phyloP scores from a whole-genome alignment of 176 grass and related monocot genomes.

The Eleusine indica region DNA sequence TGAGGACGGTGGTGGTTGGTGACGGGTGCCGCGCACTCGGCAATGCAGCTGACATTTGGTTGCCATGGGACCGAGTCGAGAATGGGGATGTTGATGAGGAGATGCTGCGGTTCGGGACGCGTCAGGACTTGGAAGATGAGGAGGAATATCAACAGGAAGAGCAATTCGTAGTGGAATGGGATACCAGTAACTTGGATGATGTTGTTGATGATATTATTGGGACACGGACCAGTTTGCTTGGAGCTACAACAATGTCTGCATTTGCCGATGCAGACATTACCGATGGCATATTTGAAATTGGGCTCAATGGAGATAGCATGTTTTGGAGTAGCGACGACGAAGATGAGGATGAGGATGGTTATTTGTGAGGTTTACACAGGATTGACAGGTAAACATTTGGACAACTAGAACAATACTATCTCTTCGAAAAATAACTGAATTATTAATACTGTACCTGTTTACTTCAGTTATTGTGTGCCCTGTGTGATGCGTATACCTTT shows the following conservation, averaged over 20 bases:
- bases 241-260: conserved; percentile 41
- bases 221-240: conserved; percentile 37
- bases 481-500: not conserved
- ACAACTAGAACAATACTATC: conserved; percentile 1
- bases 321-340: conserved; percentile 60
- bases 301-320: conserved; percentile 10
- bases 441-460: too few relatives aligned
- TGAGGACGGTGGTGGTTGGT: conserved; percentile 80
- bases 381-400: conserved; percentile 25
- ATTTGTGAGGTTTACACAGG: conserved; percentile 43
- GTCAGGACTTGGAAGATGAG: conserved; percentile 21
- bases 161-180: conserved; percentile 40
- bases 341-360: conserved; percentile 56
- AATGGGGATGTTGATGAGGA: conserved; percentile 77
- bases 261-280: conserved; percentile 60
- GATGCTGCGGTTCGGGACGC: conserved; percentile 44
- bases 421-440: not conserved
- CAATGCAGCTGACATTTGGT: conserved; percentile 73
- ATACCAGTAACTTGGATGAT: conserved; percentile 45
- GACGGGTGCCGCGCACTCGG: conserved; percentile 64
- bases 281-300: conserved; percentile 48
- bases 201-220: conserved; percentile 55
- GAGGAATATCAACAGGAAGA: conserved; percentile 38
- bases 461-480: not conserved
- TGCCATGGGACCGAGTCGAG: conserved; percentile 78